phyloP scores from a whole-genome alignment of 2,329 filamentous ascomycete species.

The Juglanconis sp. region DNA sequence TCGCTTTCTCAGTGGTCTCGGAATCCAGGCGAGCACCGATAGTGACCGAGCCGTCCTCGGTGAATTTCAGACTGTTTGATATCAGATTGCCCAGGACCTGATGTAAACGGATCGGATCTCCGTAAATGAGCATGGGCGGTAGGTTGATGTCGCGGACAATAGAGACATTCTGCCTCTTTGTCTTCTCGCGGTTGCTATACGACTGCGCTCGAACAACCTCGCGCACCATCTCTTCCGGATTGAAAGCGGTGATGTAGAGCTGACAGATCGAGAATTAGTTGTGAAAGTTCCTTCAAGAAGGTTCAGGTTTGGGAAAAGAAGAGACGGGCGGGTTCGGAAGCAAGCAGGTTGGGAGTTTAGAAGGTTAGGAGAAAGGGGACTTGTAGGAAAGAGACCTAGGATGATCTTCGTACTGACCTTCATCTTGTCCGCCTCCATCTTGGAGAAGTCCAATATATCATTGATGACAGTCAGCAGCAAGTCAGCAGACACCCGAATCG shows the following conservation, averaged over 20 bases:
- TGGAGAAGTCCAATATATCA: conserved; percentile 93
- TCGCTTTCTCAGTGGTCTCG: conserved; percentile 68
- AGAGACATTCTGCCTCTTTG: conserved; percentile 58
- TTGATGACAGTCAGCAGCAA: conserved; percentile 90
- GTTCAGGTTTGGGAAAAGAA: not conserved
- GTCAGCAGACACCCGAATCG: conserved; percentile 81
- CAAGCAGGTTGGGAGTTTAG: too few relatives aligned
- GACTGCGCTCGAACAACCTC: conserved; percentile 65
- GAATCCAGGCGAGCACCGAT: conserved; percentile 72
- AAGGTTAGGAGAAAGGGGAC: too few relatives aligned
- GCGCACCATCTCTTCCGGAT: conserved; percentile 63
- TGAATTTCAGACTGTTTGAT: conserved; percentile 93
- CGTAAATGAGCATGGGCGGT: conserved; percentile 69
- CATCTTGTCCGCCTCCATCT: conserved; percentile 85
- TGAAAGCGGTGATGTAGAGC: conserved; percentile 68
- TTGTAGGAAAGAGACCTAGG: too few relatives aligned
- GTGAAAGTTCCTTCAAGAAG: too few relatives aligned
- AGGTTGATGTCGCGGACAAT: conserved; percentile 69
- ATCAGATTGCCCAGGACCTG: conserved; percentile 79
- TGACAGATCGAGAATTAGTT: not conserved
- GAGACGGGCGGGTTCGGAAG: not conserved
- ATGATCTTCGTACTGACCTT: conserved; percentile 38
- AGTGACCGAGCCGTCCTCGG: conserved; percentile 79
- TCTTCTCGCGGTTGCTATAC: conserved; percentile 63
- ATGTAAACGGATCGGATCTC: conserved; percentile 64